Evolutionary conservation across 2,329 filamentous ascomycete species (phyloP).

Genomic region (Penicillium freii): DNA sequence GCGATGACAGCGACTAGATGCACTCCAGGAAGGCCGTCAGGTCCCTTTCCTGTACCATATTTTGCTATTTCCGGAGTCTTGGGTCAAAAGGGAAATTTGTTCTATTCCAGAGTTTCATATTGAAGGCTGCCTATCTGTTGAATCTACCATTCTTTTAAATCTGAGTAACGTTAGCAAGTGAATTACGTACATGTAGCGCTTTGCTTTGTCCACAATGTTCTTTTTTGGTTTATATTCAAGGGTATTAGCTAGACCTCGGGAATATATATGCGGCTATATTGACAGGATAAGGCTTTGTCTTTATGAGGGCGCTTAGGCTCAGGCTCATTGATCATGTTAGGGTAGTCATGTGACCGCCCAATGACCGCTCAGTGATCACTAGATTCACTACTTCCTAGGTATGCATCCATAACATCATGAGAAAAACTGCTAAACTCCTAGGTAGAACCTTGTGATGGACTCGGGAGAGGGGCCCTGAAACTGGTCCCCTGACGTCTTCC

Average conservation of each 20-base stretch:
- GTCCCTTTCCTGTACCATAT: slow-evolving; percentile 44
- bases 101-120: slow-evolving; percentile 29
- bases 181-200: not conserved
- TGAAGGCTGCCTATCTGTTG: slow-evolving; percentile 20
- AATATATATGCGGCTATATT: not conserved
- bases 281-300: not conserved
- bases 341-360: not conserved
- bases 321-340: not conserved
- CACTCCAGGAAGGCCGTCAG: slow-evolving; percentile 27
- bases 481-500: too few relatives aligned
- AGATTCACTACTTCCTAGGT: too few relatives aligned
- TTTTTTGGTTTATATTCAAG: not conserved
- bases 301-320: not conserved
- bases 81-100: slow-evolving; percentile 39
- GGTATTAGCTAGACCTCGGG: not conserved
- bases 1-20: slow-evolving; percentile 48
- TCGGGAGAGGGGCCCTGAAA: too few relatives aligned
- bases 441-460: too few relatives aligned
- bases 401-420: too few relatives aligned
- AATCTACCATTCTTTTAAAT: slow-evolving; percentile 9
- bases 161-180: not conserved
- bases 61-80: slow-evolving; percentile 39
- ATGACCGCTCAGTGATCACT: too few relatives aligned
- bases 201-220: not conserved
- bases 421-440: too few relatives aligned